Conservation (phyloP, 108 stramenopile genomes). For the Stephanodiscus triporus region DNA sequence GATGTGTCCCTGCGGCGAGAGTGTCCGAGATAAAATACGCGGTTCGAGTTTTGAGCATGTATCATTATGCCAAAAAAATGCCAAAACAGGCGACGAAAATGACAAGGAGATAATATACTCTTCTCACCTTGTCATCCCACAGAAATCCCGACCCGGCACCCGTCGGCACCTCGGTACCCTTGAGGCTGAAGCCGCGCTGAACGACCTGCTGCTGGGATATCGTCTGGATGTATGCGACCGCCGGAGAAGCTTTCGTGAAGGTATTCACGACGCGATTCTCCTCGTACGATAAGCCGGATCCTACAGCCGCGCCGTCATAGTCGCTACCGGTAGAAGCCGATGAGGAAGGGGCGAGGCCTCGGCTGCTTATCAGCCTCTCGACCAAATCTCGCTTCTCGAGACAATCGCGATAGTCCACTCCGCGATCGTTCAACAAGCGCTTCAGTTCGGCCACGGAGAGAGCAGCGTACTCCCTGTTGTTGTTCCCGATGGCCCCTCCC, state of each 20-base stretch:
- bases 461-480: constrained; percentile 5
- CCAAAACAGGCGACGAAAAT: background rate
- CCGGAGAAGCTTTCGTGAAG: constrained; percentile 61
- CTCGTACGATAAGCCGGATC: constrained; percentile 22
- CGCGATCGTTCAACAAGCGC: constrained; percentile 65
- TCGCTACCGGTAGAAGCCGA: background rate
- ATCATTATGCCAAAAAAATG: background rate
- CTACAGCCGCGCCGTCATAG: background rate
- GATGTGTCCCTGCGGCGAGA: constrained; percentile 73
- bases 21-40: too few species aligned
- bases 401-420: constrained; percentile 79
- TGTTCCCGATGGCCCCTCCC: background rate
- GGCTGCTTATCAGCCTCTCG: constrained; percentile 40
- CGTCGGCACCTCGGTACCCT: constrained; percentile 42
- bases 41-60: constrained; percentile 27
- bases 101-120: background rate
- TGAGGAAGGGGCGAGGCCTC: background rate
- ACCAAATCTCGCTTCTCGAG: constrained; percentile 73
- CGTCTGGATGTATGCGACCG: constrained; percentile 70
- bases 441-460: constrained; percentile 75
- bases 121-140: constrained; percentile 60
- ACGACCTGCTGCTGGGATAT: constrained; percentile 10
- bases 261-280: constrained; percentile 59
- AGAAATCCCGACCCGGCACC: constrained; percentile 84
- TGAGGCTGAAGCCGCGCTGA: constrained; percentile 22